Percentiles rank a stretch among this genome's conserved stretches.
Conservation (phyloP, 2,329 filamentous ascomycete genomes). For the Cladosporium sphaerospermum region DNA sequence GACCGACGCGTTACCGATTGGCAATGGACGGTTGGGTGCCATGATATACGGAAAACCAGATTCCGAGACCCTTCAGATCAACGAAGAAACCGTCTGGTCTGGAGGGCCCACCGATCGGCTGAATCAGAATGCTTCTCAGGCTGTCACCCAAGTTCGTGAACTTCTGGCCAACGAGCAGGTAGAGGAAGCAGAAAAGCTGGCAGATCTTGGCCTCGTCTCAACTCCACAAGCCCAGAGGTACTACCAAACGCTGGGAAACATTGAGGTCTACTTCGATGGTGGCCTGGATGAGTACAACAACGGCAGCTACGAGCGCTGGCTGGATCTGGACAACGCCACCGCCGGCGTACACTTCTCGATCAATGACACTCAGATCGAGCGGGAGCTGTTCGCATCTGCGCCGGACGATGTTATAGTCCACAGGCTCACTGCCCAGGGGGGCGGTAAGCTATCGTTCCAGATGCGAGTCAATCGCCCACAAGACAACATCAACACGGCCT, state of each 20-base stretch:
- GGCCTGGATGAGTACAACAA: constrained; percentile 3
- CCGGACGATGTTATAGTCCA: constrained; percentile 3
- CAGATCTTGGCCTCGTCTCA: constrained; percentile 2
- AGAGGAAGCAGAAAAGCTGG: constrained; percentile 5
- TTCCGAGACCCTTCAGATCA: constrained; percentile 5
- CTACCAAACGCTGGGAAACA: constrained; percentile 6
- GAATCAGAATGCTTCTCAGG: constrained; percentile 2
- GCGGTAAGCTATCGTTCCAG: constrained; percentile 2
- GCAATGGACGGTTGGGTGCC: constrained; percentile 1
- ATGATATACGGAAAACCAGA: constrained; percentile 5
- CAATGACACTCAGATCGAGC: constrained; percentile 1
- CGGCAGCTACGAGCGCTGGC: constrained; percentile 3
- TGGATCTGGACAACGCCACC: constrained; percentile 5
- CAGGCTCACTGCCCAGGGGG: neutral
- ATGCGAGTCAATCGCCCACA: constrained; percentile 5
- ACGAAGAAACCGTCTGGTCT: constrained; percentile 8
- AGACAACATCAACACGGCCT: constrained; percentile 9
- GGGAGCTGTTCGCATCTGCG: constrained; percentile 6
- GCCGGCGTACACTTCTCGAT: constrained; percentile 6
- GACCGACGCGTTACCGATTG: constrained; percentile 4
- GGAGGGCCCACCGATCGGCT: constrained; percentile 5
- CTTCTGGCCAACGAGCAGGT: constrained; percentile 1
- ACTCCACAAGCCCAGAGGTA: constrained; percentile 2
- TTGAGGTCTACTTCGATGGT: constrained; percentile 8
- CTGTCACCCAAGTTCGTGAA: constrained; percentile 2